Evolutionary conservation across 139 green algal genomes (phyloP), one percentile per base, ranked within the genome.

Genomic region (Spirogloea muscicola): DNA sequence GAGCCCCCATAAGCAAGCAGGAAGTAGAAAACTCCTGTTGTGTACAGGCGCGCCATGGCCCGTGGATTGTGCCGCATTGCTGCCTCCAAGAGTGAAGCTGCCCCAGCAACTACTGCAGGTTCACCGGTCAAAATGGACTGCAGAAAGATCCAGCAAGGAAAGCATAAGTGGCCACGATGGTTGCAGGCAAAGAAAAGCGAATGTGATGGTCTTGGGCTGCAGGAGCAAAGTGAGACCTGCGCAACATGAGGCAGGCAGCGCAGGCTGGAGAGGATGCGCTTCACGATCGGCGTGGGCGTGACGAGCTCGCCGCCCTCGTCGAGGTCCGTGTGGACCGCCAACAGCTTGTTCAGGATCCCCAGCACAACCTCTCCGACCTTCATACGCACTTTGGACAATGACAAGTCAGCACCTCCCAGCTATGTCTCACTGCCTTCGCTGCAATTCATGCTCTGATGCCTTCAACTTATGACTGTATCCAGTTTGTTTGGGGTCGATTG

Each of bases 1-100:
- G 78, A 89, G 48, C 93, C 93, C 40, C 79, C 77, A 80, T 97
- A 97, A 1, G 89, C 85, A 21, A 97, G 82, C 0, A 73, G 79
- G 58, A 96, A 97, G 82, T 92, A 95, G 71, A 92, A 92, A 1
- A 84, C 40, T 48, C 93, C 93, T 0, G 91, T 97, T 33, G 85
- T 79, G 80, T 96, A 94, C 49, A 97, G 85, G 29, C 81, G 69
- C 1, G 77, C 64, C 65, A 96, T 76, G 76, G 7, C 52, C 5
- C 27, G 79, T 61, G 49, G 55, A 72, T 90, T 87, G 79, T 91
- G 82, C 3, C 63, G 43, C 72, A 93, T 74, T n/a, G 92, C 74
- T 0, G 34, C 57, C 41, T 85, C 49, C 66, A 97, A 74, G 52
- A 97, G 83, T 21, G 41, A 25, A 1, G 81, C 83, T 10, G 86